A percentile compares a stretch with the other conserved stretches of the same genome.
Conservation (phyloP, 2,329 filamentous ascomycete species). For the Microsporum audouinii region DNA sequence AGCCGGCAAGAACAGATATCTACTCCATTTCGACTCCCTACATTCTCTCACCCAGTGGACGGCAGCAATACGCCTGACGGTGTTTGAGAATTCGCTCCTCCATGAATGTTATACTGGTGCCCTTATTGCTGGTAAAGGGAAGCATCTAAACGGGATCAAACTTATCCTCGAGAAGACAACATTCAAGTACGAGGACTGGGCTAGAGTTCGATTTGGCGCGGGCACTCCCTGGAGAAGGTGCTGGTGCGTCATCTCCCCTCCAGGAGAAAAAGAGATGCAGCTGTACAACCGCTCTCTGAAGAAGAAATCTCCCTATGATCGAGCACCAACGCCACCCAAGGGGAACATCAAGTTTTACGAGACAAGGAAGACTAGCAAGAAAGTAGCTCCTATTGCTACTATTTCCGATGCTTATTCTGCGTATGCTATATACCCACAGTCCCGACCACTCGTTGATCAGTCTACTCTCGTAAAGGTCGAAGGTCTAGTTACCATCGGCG, state of each 20-base stretch:
- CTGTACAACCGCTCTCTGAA: conserved; percentile 72
- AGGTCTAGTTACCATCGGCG: conserved; percentile 73
- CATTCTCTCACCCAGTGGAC: conserved; percentile 94
- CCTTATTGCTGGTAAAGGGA: conserved; percentile 88
- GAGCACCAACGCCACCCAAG: conserved; percentile 58
- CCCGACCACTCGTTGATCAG: conserved; percentile 84
- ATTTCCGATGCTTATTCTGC: conserved; percentile 84
- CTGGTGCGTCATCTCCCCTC: conserved; percentile 89
- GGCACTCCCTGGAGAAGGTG: conserved; percentile 93
- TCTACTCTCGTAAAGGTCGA: conserved; percentile 92
- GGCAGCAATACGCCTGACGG: conserved; percentile 78
- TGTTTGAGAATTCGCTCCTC: conserved; percentile 85
- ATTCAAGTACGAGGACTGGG: conserved; percentile 80
- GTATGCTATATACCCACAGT: conserved; percentile 91
- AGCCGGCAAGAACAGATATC: conserved; percentile 85
- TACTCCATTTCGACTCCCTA: conserved; percentile 91
- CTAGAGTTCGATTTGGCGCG: conserved; percentile 84
- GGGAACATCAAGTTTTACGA: conserved; percentile 95
- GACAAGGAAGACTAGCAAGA: conserved; percentile 75
- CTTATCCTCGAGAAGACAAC: conserved; percentile 72
- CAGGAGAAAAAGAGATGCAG: conserved; percentile 82
- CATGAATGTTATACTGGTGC: conserved; percentile 97
- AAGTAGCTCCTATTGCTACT: conserved; percentile 77
- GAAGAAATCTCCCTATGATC: conserved; percentile 76
- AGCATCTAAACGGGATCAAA: conserved; percentile 76